Base-by-base conservation (phyloP, 148 eudicot species). In the Linanthus parryae region DNA sequence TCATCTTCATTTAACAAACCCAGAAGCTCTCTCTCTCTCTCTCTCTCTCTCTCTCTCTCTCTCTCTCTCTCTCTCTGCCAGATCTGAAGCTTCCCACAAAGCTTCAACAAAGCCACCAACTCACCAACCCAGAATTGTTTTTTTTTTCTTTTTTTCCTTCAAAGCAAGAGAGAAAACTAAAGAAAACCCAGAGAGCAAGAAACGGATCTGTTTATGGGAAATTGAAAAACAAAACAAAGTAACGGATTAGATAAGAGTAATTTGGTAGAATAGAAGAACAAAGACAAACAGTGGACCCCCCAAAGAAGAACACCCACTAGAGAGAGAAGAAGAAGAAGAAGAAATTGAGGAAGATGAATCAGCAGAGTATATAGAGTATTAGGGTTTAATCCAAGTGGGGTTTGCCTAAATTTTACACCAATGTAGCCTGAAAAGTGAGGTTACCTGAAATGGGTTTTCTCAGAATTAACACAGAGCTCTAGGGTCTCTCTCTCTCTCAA, bases 11-110 rank as follows among this genome's bases (percentile, higher is more conserved):
- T 30, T 6, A 57, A 22, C 29, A 17, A 19, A 27, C 36, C 26
- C 39, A 48, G 22, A 53, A 38, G 2, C 17, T 38, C 1, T 38
- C 14, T 19, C 27, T 14, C 25, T 8, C 48, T 28, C 21, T 20
- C 48, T 5, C 48, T 9, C 27, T 21, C 48, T 8, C 25, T 20
- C 26, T 21, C 48, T 44, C 48, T 20, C 14, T 44, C 27, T 44
- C 42, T 38, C 42, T 6, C 17, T n/a, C 0, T 46, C 31, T 25
- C 65, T 42, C 27, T 26, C 30, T 27, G 21, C 23, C 59, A 65
- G 76, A 72, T 72, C 76, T 62, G 68, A 66, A 72, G 64, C 53
- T 59, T 56, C 48, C 52, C 31, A 30, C 64, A 21, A 10, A 33
- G 29, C 43, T 39, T 18, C 24, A 41, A 43, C 50, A 25, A 37